These are phyloP conservation scores for Favolaschia claudopus DNA, from an alignment of 768 basidiomycete genomes.

Conservation along the genomic window DNA sequence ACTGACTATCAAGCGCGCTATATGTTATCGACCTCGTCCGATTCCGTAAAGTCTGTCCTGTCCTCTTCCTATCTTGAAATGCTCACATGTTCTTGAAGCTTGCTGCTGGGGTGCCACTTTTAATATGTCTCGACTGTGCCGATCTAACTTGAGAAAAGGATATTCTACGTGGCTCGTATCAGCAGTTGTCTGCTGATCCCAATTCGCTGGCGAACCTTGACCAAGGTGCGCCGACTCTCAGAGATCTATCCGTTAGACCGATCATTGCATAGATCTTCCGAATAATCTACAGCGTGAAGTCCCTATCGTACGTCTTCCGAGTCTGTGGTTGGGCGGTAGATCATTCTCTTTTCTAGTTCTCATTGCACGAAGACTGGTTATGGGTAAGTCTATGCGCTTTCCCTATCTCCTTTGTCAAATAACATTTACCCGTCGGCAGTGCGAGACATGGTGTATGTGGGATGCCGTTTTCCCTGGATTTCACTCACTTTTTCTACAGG, in stretches of 20 bases:
- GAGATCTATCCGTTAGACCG: not conserved
- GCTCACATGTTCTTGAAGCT: conserved; percentile 41
- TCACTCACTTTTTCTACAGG: conserved; percentile 46
- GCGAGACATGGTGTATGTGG: conserved; percentile 95
- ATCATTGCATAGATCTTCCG: conserved; percentile 73
- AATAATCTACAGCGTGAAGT: conserved; percentile 94
- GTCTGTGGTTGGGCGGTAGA: not conserved
- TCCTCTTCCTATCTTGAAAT: not conserved
- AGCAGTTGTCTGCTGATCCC: conserved; percentile 92
- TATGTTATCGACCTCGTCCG: conserved; percentile 96
- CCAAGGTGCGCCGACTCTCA: conserved; percentile 65
- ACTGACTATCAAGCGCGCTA: conserved; percentile 68
- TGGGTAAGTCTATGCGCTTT: conserved; percentile 66
- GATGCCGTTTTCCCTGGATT: not conserved
- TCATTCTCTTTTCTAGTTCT: conserved; percentile 59
- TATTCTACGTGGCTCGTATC: conserved; percentile 90
- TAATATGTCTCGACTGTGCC: not conserved
- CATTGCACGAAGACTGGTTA: conserved; percentile 92
- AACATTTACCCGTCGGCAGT: conserved; percentile 51
- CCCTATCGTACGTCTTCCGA: conserved; percentile 76
- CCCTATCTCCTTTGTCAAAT: not conserved
- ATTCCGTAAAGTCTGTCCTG: conserved; percentile 80
- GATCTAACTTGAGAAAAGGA: conserved; percentile 55
- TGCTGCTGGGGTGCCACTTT: conserved; percentile 52
- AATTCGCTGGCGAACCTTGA: conserved; percentile 94